Evolutionary conservation across 2,329 filamentous ascomycete species (phyloP), one percentile per base, ranked within the genome.

Genomic region (Endocalyx cinctus): DNA sequence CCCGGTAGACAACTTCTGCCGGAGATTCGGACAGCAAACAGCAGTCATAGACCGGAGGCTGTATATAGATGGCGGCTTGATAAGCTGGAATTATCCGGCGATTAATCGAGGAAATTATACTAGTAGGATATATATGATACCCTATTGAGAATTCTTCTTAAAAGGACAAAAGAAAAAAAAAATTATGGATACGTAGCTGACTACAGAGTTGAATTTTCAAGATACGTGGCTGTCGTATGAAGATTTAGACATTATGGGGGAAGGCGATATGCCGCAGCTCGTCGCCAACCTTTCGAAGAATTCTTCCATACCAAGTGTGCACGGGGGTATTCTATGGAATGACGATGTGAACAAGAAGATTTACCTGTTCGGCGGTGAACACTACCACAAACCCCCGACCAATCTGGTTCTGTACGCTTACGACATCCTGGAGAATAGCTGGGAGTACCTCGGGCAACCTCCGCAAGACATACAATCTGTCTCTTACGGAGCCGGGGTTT

Each of bases 171-270:
- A n/a, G n/a, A n/a, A n/a, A n/a, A n/a, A n/a, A n/a, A n/a, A 70
- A 66, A 40, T 57, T 83, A 14, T 82, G 77, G 50, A 74, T 82
- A 33, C 77, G 82, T 47, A 78, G 78, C 23, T 77, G 77, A 4
- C 58, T 72, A 34, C 50, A 79, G 17, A 70, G 74, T 45, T 79
- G 70, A 57, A 72, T 25, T 29, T 19, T 20, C 14, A 35, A 76
- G 72, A 78, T 51, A 63, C 65, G 36, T 70, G 63, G 48, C 63
- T 82, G 11, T 58, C 74, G 11, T 80, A 73, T 46, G 72, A 75
- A 49, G 73, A 80, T 46, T 67, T 82, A 17, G 63, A 66, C 27
- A 52, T 59, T 6, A 62, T 60, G 13, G 45, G 59, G 27, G 54
- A 52, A 4, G 65, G 69, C 13, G 59, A 57, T 17, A 67, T 67